A percentile compares a stretch with the other conserved stretches of the same genome.
These are phyloP conservation scores for Trypanosoma lewisi DNA, from an alignment of 208 protist species.

Conservation along the genomic window DNA sequence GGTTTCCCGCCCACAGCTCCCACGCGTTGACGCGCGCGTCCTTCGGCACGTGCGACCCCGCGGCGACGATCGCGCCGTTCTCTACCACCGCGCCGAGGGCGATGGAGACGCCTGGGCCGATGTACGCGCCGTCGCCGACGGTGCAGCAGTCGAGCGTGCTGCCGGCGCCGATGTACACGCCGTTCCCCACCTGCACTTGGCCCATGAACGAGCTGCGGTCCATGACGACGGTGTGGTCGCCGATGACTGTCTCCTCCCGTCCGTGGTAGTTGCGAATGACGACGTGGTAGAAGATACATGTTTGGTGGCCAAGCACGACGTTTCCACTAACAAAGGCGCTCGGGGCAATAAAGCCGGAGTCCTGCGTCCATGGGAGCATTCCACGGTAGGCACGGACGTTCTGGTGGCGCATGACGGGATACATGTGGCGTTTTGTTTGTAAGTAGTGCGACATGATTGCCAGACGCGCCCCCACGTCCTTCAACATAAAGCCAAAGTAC, in stretches of 20 bases:
- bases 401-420: slow-evolving; percentile 85
- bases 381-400: slow-evolving; percentile 82
- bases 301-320: slow-evolving; percentile 78
- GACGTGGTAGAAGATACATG: slow-evolving; percentile 85
- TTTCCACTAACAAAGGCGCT: slow-evolving; percentile 83
- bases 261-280: slow-evolving; percentile 87
- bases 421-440: slow-evolving; percentile 59
- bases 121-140: slow-evolving; percentile 82
- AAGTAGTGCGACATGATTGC: slow-evolving; percentile 70
- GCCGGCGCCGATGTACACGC: slow-evolving; percentile 63
- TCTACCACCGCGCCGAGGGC: slow-evolving; percentile 82
- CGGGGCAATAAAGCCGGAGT: slow-evolving; percentile 86
- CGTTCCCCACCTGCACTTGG: slow-evolving; percentile 64
- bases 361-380: slow-evolving; percentile 84
- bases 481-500: slow-evolving; percentile 85
- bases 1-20: slow-evolving; percentile 90
- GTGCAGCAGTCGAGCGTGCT: slow-evolving; percentile 81
- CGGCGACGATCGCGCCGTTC: slow-evolving; percentile 80
- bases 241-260: slow-evolving; percentile 52
- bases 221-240: slow-evolving; percentile 82
- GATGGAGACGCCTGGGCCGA: slow-evolving; percentile 78
- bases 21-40: slow-evolving; percentile 79
- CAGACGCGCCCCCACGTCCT: slow-evolving; percentile 75
- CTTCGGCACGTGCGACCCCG: slow-evolving; percentile 81
- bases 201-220: slow-evolving; percentile 83